Conservation (phyloP, 2,329 filamentous ascomycete genomes). For the Talaromyces sp. region DNA sequence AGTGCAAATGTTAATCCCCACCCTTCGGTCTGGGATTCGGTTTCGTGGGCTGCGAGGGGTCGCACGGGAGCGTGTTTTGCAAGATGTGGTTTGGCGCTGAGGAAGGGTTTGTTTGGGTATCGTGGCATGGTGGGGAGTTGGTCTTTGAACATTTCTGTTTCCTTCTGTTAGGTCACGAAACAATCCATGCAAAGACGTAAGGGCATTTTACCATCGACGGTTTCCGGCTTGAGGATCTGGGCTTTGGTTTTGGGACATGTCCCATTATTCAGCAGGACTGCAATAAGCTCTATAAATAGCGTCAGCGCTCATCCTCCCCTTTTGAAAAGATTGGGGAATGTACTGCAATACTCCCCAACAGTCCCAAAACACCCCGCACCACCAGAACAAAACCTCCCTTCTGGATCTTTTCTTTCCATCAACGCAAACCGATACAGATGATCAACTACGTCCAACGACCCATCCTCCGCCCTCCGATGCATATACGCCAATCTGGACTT, state of each 20-base stretch:
- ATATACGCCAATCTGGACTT: constrained; percentile 55
- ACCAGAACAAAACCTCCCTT: constrained; percentile 41
- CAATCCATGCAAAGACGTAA: not conserved
- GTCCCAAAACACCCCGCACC: constrained; percentile 62
- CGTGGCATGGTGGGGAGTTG: constrained; percentile 57
- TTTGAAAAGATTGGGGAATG: constrained; percentile 19
- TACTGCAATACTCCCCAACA: constrained; percentile 60
- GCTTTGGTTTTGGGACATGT: constrained; percentile 53
- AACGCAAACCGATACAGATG: constrained; percentile 17
- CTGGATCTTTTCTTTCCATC: not conserved
- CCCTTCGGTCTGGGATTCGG: constrained; percentile 52
- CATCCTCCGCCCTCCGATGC: constrained; percentile 53
- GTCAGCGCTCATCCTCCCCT: not conserved
- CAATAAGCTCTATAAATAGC: constrained; percentile 49
- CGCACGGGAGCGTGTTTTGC: constrained; percentile 36
- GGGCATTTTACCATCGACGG: constrained; percentile 42
- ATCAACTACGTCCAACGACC: constrained; percentile 22
- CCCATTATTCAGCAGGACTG: constrained; percentile 60
- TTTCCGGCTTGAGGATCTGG: constrained; percentile 52
- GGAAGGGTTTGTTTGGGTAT: constrained; percentile 48
- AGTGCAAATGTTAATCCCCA: constrained; percentile 59
- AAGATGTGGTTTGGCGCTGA: constrained; percentile 49
- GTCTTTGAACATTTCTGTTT: constrained; percentile 56
- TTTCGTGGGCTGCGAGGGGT: not conserved
- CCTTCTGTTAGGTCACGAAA: not conserved